Conservation (phyloP, 2,329 filamentous ascomycete species). For the Hymenoscyphus fraxineus region DNA sequence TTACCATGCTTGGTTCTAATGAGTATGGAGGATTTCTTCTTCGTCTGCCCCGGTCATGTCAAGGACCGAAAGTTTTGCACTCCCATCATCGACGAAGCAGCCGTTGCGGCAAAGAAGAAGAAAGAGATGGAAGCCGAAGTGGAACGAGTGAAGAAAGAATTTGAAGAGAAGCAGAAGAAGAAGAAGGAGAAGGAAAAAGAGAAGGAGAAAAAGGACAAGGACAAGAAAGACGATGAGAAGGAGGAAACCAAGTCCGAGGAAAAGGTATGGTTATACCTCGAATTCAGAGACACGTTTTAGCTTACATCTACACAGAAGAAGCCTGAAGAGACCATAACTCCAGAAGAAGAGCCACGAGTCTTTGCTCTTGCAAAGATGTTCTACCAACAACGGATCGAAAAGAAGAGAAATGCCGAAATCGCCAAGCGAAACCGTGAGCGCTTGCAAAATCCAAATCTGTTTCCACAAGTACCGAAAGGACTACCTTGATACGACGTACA, state of each 20-base stretch:
- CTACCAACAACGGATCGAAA: constrained; percentile 78
- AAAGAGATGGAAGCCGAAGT: constrained; percentile 63
- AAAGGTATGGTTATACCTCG: constrained; percentile 34
- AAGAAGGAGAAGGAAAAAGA: constrained; percentile 64
- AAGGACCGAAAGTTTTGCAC: constrained; percentile 78
- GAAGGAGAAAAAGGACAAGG: constrained; percentile 48
- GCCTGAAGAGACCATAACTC: constrained; percentile 16
- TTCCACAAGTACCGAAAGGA: constrained; percentile 78
- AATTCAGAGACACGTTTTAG: constrained; percentile 8
- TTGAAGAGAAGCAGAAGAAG: constrained; percentile 73
- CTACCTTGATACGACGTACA: constrained; percentile 35
- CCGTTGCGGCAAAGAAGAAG: constrained; percentile 56
- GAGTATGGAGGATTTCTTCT: constrained; percentile 73
- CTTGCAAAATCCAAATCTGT: constrained; percentile 71
- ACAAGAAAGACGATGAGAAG: constrained; percentile 41
- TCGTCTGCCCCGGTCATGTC: constrained; percentile 78
- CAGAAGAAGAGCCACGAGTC: constrained; percentile 69
- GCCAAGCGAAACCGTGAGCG: constrained; percentile 80
- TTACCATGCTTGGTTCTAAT: neutral
- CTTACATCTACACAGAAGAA: constrained; percentile 26
- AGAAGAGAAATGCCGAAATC: constrained; percentile 71
- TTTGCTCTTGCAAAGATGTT: constrained; percentile 86
- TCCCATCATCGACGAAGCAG: constrained; percentile 67
- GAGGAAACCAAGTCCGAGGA: constrained; percentile 39
- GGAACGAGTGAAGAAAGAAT: constrained; percentile 62